Percentiles rank a stretch among this genome's conserved stretches.
phyloP scores from a whole-genome alignment of 2,329 filamentous ascomycete genomes.

The Cyanodermella asteris region DNA sequence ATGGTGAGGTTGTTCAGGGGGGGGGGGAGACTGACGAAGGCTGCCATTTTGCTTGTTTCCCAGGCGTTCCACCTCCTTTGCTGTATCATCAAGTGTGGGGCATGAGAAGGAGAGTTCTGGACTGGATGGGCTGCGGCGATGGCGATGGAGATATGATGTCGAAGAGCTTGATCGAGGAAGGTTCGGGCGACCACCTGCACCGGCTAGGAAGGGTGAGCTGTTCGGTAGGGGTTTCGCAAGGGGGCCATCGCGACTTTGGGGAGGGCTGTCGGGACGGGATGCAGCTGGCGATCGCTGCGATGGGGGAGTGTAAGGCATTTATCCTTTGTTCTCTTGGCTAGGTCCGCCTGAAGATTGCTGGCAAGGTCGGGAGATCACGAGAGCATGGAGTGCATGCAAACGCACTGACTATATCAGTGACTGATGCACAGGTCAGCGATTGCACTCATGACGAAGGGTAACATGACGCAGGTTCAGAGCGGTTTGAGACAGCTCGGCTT shows the following conservation, averaged over 20 bases:
- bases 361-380: no score
- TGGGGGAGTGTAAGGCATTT: slow-evolving; percentile 30
- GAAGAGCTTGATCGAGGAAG: slow-evolving; percentile 36
- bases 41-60: slow-evolving; percentile 25
- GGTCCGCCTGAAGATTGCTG: no score
- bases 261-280: slow-evolving; percentile 30
- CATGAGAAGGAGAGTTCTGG: slow-evolving; percentile 14
- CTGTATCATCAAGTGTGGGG: slow-evolving; percentile 6
- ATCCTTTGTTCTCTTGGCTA: no score
- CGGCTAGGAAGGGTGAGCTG: no score
- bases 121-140: slow-evolving; percentile 35
- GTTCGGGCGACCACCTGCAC: no score
- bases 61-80: slow-evolving; percentile 5
- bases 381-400: no score
- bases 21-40: slow-evolving; percentile 65
- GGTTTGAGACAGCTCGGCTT: no score
- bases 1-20: slow-evolving; percentile 56
- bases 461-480: no score
- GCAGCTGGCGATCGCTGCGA: slow-evolving; percentile 34
- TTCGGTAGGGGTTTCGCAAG: no score
- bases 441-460: no score
- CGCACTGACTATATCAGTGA: no score
- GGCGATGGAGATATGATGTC: slow-evolving; percentile 38
- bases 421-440: no score
- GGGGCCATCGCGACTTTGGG: slow-evolving; percentile 26